Conservation (phyloP, 495 filamentous ascomycete genomes). For the Trichoderma parareesei region DNA sequence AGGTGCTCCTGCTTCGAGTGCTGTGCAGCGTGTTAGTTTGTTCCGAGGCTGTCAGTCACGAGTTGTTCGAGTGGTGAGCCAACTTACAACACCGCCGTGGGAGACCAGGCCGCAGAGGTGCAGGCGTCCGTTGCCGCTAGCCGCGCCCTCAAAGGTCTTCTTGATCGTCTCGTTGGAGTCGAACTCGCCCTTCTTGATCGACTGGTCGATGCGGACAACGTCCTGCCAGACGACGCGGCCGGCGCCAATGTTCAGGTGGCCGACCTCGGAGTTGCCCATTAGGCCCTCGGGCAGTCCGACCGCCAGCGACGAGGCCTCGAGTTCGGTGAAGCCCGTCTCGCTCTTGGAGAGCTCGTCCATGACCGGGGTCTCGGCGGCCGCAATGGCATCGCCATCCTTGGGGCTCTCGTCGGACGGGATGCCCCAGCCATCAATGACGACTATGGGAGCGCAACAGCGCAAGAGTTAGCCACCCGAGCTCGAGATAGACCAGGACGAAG, state of each 20-base stretch:
- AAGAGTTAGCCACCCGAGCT: slow-evolving; percentile 45
- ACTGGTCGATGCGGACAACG: slow-evolving; percentile 94
- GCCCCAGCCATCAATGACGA: slow-evolving; percentile 99
- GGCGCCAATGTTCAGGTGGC: slow-evolving; percentile 96
- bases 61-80: not conserved
- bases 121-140: slow-evolving; percentile 81
- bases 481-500: slow-evolving; percentile 42
- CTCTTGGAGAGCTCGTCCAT: slow-evolving; percentile 35
- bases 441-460: slow-evolving; percentile 42
- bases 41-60: not conserved
- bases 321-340: slow-evolving; percentile 48
- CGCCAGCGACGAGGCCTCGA: slow-evolving; percentile 92
- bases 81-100: slow-evolving; percentile 78
- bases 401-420: slow-evolving; percentile 70
- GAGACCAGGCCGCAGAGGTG: slow-evolving; percentile 86
- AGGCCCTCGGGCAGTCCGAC: slow-evolving; percentile 93
- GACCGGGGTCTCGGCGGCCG: slow-evolving; percentile 79
- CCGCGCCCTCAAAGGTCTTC: slow-evolving; percentile 70
- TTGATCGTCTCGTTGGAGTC: slow-evolving; percentile 69
- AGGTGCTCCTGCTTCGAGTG: slow-evolving; percentile 93
- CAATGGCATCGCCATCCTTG: slow-evolving; percentile 86
- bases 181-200: slow-evolving; percentile 82
- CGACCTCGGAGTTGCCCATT: slow-evolving; percentile 98
- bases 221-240: slow-evolving; percentile 99
- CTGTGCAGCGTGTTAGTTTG: slow-evolving; percentile 25